Evolutionary conservation across 441 rosid species (phyloP).

Genomic region (Gossypium aridum): DNA sequence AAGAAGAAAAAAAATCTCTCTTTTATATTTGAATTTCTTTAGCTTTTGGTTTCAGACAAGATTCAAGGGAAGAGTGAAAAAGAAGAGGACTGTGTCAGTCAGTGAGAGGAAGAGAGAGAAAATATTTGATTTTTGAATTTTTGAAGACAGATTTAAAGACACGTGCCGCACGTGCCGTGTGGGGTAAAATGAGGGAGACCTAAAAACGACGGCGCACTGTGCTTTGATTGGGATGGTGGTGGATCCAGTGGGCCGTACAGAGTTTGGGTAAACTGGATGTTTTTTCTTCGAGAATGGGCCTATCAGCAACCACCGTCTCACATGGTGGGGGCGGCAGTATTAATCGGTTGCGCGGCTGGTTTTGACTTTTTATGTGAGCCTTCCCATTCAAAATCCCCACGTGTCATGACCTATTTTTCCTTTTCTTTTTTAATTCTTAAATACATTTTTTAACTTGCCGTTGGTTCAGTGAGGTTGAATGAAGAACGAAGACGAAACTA

Average conservation of each 20-base stretch:
- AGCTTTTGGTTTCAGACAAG: constrained; percentile 9
- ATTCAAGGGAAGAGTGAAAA: constrained; percentile 8
- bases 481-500: no score
- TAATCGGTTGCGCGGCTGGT: neutral
- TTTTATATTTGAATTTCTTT: neutral
- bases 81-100: neutral
- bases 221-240: neutral
- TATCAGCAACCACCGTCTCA: neutral
- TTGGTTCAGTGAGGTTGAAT: no score
- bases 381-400: neutral
- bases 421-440: neutral
- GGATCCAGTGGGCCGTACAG: neutral
- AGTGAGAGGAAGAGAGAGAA: neutral
- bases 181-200: neutral
- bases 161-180: constrained; percentile 5
- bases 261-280: neutral
- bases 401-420: no score
- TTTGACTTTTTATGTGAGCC: neutral
- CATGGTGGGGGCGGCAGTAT: constrained; percentile 4
- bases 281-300: neutral
- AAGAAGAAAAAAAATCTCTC: neutral
- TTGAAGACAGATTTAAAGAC: neutral
- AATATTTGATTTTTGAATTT: constrained; percentile 2
- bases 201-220: neutral
- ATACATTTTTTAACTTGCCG: no score